Evolutionary conservation across 169 alveolate genomes (phyloP).

Genomic region (Eimeria acervulina): DNA sequence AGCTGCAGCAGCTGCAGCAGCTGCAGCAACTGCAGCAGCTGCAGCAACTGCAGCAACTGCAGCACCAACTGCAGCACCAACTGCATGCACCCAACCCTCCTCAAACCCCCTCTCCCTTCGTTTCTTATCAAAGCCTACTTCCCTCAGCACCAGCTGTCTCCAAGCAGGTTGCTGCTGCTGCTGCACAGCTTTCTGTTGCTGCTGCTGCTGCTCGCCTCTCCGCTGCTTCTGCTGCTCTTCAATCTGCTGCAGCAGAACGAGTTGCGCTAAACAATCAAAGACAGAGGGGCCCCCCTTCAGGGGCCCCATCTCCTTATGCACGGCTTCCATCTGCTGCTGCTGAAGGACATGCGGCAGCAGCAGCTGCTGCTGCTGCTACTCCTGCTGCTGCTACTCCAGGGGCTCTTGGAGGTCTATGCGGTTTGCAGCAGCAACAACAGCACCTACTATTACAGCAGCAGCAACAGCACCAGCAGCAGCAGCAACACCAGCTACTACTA

Average conservation of each 20-base stretch:
- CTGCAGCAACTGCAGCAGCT: slow-evolving; percentile 14
- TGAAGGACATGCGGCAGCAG: background rate
- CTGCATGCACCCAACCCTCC: no score
- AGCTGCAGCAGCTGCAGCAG: slow-evolving; percentile 1
- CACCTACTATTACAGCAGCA: no score
- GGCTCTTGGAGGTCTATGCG: background rate
- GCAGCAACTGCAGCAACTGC: no score
- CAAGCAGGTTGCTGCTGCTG: slow-evolving; percentile 63
- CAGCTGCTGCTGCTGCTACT: no score
- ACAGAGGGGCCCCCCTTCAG: slow-evolving; percentile 2
- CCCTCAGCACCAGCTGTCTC: slow-evolving; percentile 54
- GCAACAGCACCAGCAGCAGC: no score
- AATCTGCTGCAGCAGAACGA: slow-evolving; percentile 69
- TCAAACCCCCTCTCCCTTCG: background rate
- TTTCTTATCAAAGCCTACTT: background rate
- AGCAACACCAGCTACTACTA: no score
- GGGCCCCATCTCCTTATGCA: no score
- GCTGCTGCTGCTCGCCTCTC: slow-evolving; percentile 59
- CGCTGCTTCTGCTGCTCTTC: slow-evolving; percentile 47
- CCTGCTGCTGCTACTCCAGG: background rate
- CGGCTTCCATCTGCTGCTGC: background rate
- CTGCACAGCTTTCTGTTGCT: slow-evolving; percentile 44
- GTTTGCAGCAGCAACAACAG: background rate
- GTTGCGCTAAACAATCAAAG: slow-evolving; percentile 15
- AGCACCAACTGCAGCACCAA: background rate